Evolutionary conservation across 768 basidiomycete genomes (phyloP).

Genomic region (Lanmaoa pseudosensibilis): DNA sequence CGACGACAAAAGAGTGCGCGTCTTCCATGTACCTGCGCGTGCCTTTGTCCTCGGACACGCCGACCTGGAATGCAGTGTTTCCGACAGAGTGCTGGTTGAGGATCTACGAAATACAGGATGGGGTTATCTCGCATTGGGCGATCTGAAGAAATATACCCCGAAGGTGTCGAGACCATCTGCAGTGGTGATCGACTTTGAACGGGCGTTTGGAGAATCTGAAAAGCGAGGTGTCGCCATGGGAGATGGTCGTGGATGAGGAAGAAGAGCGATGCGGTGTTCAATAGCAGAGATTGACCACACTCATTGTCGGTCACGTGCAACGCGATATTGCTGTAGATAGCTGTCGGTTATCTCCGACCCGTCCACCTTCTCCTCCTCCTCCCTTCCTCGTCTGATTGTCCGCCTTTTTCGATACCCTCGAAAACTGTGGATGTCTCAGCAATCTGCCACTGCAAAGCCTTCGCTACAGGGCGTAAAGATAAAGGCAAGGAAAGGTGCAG

Average conservation of each 20-base stretch:
- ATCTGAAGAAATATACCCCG: conserved; percentile 54
- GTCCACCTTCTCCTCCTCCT: not conserved
- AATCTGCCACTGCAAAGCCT: conserved; percentile 80
- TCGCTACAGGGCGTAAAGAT: conserved; percentile 91
- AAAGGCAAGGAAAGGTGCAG: conserved; percentile 89
- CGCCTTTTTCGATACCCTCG: conserved; percentile 35
- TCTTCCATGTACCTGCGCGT: conserved; percentile 96
- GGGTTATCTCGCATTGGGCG: not conserved
- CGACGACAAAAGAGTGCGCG: conserved; percentile 92
- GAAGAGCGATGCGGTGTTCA: not conserved
- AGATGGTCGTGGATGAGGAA: conserved; percentile 15
- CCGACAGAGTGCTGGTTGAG: conserved; percentile 65
- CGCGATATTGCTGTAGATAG: conserved; percentile 10
- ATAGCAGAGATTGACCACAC: not conserved
- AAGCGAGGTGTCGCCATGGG: conserved; percentile 36
- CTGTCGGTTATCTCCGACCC: conserved; percentile 28
- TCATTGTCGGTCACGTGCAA: conserved; percentile 26
- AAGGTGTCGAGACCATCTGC: conserved; percentile 72
- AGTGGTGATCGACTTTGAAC: conserved; percentile 78
- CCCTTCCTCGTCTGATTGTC: conserved; percentile 18
- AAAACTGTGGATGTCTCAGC: conserved; percentile 89
- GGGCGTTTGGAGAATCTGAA: conserved; percentile 70
- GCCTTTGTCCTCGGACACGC: conserved; percentile 83
- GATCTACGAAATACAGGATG: conserved; percentile 20
- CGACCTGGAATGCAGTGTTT: conserved; percentile 61